Conservation (phyloP, 768 basidiomycete genomes). For the Podaxis rugospora region DNA sequence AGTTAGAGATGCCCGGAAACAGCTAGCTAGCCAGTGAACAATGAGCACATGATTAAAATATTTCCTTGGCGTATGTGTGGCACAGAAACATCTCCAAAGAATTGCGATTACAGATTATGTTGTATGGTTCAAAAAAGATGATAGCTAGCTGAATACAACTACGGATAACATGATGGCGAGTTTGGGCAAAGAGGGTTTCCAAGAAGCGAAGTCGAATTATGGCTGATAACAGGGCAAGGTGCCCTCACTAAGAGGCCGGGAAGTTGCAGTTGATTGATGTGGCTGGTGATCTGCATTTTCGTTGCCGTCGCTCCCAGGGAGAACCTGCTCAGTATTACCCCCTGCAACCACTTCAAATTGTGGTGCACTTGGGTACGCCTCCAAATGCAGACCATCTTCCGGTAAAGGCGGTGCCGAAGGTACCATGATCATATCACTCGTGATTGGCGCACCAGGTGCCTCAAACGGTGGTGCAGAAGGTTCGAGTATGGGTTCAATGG, state of each 20-base stretch:
- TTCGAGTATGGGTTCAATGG: constrained; percentile 29
- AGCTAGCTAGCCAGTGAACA: neutral
- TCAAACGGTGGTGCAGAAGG: constrained; percentile 47
- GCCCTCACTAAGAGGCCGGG: constrained; percentile 6
- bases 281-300: neutral
- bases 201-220: constrained; percentile 12
- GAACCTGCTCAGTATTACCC: constrained; percentile 12
- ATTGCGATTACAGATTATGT: neutral
- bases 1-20: neutral
- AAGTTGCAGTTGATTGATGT: neutral
- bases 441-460: constrained; percentile 30
- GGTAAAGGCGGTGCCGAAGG: constrained; percentile 47
- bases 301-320: neutral
- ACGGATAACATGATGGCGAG: neutral
- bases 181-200: neutral
- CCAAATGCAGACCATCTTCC: constrained; percentile 19
- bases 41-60: neutral
- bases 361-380: constrained; percentile 7
- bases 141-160: neutral
- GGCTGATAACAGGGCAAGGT: constrained; percentile 22
- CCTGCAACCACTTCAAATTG: constrained; percentile 12
- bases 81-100: neutral
- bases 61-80: neutral
- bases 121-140: neutral
- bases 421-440: constrained; percentile 22